These are phyloP conservation scores for Kregervanrija pseudodelftensis DNA, from an alignment of 805 yeast genomes.

Conservation along the genomic window DNA sequence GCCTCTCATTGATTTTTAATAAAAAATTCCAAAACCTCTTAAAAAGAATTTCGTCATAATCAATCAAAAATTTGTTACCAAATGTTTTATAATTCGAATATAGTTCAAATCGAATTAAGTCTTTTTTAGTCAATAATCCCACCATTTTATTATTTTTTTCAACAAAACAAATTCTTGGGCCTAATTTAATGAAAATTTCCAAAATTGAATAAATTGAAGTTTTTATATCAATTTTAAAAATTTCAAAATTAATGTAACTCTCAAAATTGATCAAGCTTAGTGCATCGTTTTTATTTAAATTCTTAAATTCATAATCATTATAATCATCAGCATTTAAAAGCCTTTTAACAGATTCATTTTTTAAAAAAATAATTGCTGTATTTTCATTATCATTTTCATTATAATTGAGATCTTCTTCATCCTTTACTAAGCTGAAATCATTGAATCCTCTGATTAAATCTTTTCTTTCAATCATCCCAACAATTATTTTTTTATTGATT, in stretches of 20 bases:
- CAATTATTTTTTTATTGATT: conserved; percentile 27
- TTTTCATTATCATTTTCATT: background rate
- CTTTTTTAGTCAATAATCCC: conserved; percentile 85
- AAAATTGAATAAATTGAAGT: conserved; percentile 55
- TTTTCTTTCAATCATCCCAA: conserved; percentile 39
- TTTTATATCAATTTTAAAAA: conserved; percentile 48
- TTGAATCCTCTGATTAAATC: conserved; percentile 27
- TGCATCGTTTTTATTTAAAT: background rate
- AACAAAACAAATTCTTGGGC: conserved; percentile 69
- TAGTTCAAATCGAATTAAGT: conserved; percentile 57
- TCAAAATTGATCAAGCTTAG: conserved; percentile 20
- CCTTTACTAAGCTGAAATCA: conserved; percentile 21
- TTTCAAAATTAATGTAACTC: conserved; percentile 43
- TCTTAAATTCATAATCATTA: background rate
- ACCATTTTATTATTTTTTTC: conserved; percentile 52
- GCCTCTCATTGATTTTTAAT: too few species aligned
- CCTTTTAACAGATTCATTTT: conserved; percentile 4
- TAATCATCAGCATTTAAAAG: background rate
- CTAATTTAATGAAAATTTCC: conserved; percentile 67
- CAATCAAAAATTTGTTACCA: conserved; percentile 20
- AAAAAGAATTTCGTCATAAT: conserved; percentile 16
- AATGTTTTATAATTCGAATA: conserved; percentile 24
- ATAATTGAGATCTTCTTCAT: background rate
- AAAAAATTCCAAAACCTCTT: conserved; percentile 11
- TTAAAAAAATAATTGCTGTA: conserved; percentile 11